Evolutionary conservation across 768 basidiomycete genomes (phyloP).

Genomic region (Phylloporus sp.): DNA sequence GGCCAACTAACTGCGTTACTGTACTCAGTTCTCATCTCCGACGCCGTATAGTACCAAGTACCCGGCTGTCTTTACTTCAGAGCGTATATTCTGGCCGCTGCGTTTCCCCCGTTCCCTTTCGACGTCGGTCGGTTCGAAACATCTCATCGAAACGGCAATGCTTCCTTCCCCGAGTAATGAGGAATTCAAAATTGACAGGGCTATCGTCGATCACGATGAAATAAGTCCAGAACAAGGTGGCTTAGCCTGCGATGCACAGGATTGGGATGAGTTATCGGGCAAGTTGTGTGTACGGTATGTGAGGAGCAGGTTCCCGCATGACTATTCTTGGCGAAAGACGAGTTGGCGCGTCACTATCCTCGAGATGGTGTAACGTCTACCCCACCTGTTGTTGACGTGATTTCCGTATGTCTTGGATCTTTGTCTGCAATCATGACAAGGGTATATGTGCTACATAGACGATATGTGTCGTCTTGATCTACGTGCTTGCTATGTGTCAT

Average conservation of each 20-base stretch:
- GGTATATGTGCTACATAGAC: not conserved
- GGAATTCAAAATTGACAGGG: conserved; percentile 17
- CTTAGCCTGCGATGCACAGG: conserved; percentile 23
- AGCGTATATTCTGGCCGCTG: conserved; percentile 30
- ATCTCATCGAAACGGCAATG: conserved; percentile 21
- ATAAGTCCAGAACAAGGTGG: conserved; percentile 2
- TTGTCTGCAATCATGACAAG: not conserved
- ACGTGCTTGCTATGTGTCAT: not conserved
- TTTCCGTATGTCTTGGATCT: not conserved
- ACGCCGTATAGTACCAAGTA: conserved; percentile 14
- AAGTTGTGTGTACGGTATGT: conserved; percentile 25
- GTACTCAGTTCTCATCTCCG: conserved; percentile 17
- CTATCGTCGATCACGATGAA: conserved; percentile 24
- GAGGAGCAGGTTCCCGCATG: conserved; percentile 21
- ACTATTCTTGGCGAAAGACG: conserved; percentile 23
- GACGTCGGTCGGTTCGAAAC: conserved; percentile 6
- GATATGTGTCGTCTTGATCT: not conserved
- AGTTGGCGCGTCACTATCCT: conserved; percentile 21
- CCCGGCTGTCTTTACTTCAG: conserved; percentile 23
- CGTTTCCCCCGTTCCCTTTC: conserved; percentile 10
- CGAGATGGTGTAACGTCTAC: conserved; percentile 19
- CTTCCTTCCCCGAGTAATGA: conserved; percentile 14
- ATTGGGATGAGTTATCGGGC: conserved; percentile 32
- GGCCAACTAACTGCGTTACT: not conserved
- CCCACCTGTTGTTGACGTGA: not conserved